A percentile compares a stretch with the other conserved stretches of the same genome.
Evolutionary conservation across 352 stramenopile genomes (phyloP).

Genomic region (Phytopythium ostracodes): DNA sequence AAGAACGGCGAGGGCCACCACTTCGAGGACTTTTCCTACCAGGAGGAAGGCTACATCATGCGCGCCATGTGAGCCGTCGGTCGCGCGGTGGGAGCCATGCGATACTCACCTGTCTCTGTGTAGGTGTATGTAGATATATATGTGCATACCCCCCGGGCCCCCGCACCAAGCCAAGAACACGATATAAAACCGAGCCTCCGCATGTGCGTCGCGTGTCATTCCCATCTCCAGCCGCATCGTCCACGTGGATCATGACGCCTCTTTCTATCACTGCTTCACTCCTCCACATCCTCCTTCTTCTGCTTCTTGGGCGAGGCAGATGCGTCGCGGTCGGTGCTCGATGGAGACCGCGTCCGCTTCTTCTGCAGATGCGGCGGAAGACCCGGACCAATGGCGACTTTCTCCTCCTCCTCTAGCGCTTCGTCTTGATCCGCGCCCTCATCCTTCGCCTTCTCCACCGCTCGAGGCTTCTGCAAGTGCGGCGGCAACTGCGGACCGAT

Average conservation of each 20-base stretch:
- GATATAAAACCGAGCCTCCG: background rate
- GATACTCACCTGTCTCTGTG: background rate
- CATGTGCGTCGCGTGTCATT: background rate
- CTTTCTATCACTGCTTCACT: background rate
- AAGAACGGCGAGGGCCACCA: constrained; percentile 82
- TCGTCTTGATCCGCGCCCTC: background rate
- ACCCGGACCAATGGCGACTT: constrained; percentile 20
- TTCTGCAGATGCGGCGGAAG: constrained; percentile 19
- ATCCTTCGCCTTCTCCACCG: background rate
- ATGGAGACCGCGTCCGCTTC: constrained; percentile 14
- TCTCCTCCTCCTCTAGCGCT: background rate
- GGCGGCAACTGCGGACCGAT: constrained; percentile 66
- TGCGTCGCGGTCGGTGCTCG: background rate
- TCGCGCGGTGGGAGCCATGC: background rate
- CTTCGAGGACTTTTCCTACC: constrained; percentile 89
- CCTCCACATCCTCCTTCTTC: constrained; percentile 1
- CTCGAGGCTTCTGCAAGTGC: constrained; percentile 16
- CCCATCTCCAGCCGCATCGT: too few relatives aligned
- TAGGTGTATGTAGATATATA: constrained; percentile 2
- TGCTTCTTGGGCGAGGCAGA: background rate
- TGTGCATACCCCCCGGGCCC: background rate
- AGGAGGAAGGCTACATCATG: constrained; percentile 71
- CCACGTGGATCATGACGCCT: background rate
- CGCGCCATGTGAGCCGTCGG: constrained; percentile 10
- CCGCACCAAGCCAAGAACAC: background rate